A percentile compares a stretch with the other conserved stretches of the same genome.
phyloP scores from a whole-genome alignment of 208 protist genomes.

The Giardia muris region DNA sequence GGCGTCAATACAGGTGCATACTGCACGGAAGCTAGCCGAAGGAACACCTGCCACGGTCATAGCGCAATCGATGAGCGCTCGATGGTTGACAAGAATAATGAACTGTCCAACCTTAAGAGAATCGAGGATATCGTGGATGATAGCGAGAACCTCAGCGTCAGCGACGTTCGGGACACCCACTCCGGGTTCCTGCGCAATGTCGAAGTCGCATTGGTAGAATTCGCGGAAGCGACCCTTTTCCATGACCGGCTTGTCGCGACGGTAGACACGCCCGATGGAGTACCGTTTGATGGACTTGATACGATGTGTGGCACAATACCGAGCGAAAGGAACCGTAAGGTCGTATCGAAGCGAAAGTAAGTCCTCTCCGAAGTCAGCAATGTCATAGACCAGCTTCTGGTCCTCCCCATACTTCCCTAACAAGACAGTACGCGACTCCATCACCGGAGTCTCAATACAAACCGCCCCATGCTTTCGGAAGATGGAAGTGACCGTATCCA shows the following conservation, averaged over 20 bases:
- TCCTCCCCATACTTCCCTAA: constrained; percentile 71
- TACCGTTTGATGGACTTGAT: constrained; percentile 60
- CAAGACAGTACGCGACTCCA: constrained; percentile 62
- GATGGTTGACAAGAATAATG: constrained; percentile 57
- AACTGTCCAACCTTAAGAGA: constrained; percentile 53
- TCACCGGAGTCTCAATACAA: constrained; percentile 65
- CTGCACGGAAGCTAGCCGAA: constrained; percentile 50
- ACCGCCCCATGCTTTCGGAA: constrained; percentile 63
- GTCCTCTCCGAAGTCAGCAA: constrained; percentile 63
- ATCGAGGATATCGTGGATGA: constrained; percentile 55
- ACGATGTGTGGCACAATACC: constrained; percentile 58
- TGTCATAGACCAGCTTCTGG: constrained; percentile 66
- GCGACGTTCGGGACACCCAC: constrained; percentile 55
- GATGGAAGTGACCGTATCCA: constrained; percentile 52
- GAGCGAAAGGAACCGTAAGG: constrained; percentile 56
- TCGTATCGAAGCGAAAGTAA: constrained; percentile 62
- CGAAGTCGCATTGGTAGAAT: constrained; percentile 72
- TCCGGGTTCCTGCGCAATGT: constrained; percentile 55
- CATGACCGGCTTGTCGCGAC: constrained; percentile 60
- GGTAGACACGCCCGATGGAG: constrained; percentile 65
- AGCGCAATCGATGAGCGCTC: constrained; percentile 56
- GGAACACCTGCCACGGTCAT: constrained; percentile 58
- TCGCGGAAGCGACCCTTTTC: constrained; percentile 59
- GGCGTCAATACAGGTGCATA: constrained; percentile 64
- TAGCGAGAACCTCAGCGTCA: constrained; percentile 56